A percentile compares a stretch with the other conserved stretches of the same genome.
These are phyloP conservation scores for Canna indica DNA, from an alignment of 176 grass and related monocot genomes.

Conservation along the genomic window DNA sequence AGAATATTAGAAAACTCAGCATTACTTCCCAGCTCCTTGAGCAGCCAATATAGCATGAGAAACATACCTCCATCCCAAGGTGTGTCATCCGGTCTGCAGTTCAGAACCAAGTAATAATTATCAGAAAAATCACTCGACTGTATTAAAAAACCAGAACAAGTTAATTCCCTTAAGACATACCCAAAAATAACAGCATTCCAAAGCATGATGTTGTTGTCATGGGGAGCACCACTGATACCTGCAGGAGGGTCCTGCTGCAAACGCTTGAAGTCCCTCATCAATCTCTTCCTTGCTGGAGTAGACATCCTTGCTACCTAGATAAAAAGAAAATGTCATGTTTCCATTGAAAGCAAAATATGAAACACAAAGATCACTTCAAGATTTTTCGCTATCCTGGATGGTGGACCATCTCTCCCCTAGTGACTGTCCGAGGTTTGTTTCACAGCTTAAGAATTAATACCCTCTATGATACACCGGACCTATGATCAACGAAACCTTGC, in stretches of 20 bases:
- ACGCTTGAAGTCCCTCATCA: constrained; percentile 96
- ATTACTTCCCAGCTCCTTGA: background rate
- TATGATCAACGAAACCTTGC: too few species aligned
- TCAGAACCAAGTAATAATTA: constrained; percentile 1
- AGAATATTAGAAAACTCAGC: background rate
- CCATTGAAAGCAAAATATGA: too few species aligned
- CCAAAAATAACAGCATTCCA: constrained; percentile 96
- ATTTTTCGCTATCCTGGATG: too few species aligned
- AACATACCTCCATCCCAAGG: constrained; percentile 85
- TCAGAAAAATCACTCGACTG: constrained; percentile 11
- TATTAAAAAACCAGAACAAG: constrained; percentile 2
- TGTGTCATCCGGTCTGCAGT: constrained; percentile 78
- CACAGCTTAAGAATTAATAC: too few species aligned
- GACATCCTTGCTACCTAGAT: constrained; percentile 44
- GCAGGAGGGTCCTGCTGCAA: constrained; percentile 84
- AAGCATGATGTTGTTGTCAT: constrained; percentile 81
- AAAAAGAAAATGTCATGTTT: background rate
- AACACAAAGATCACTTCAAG: too few species aligned
- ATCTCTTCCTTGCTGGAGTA: constrained; percentile 72
- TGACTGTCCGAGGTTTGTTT: too few species aligned
- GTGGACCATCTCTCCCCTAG: too few species aligned
- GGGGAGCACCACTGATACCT: constrained; percentile 74
- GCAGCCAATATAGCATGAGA: background rate
- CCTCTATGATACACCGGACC: too few species aligned
- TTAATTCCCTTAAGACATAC: constrained; percentile 23